These are phyloP conservation scores for Panicum miliaceum DNA, from an alignment of 176 grass and related monocot species.

Conservation along the genomic window DNA sequence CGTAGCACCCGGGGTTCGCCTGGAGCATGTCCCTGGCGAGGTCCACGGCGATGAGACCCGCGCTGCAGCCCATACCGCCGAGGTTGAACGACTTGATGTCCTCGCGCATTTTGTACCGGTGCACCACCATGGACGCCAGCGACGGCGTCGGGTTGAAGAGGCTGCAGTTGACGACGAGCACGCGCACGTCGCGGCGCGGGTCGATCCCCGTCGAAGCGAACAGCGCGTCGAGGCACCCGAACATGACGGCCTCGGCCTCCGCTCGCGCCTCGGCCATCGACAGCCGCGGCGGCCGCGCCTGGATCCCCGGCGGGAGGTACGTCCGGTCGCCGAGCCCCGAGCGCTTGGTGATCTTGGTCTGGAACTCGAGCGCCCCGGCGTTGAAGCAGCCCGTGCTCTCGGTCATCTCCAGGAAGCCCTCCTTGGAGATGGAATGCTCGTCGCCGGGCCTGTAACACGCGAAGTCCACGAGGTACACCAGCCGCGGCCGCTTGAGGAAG, in stretches of 20 bases:
- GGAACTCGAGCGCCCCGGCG: conserved; percentile 61
- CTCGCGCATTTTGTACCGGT: conserved; percentile 64
- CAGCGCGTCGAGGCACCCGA: conserved; percentile 66
- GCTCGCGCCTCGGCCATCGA: conserved; percentile 64
- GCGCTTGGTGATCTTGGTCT: conserved; percentile 66
- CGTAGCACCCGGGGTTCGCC: conserved; percentile 43
- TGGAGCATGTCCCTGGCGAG: conserved; percentile 76
- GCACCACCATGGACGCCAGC: conserved; percentile 66
- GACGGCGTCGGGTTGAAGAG: conserved; percentile 81
- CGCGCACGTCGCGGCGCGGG: conserved; percentile 61
- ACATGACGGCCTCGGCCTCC: conserved; percentile 76
- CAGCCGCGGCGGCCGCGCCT: conserved; percentile 61
- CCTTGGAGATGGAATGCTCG: conserved; percentile 61
- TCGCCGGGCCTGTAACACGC: conserved; percentile 68
- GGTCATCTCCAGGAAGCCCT: conserved; percentile 64
- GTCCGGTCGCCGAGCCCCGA: conserved; percentile 73
- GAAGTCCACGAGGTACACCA: conserved; percentile 77
- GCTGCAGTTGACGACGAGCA: conserved; percentile 78
- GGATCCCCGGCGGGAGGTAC: conserved; percentile 71
- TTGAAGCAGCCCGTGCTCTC: conserved; percentile 56
- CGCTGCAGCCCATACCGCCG: conserved; percentile 82
- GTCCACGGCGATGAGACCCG: conserved; percentile 67
- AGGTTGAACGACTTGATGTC: conserved; percentile 78
- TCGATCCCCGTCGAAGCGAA: conserved; percentile 61
- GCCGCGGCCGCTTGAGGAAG: conserved; percentile 54